Evolutionary conservation across 768 basidiomycete species (phyloP), one percentile per base, ranked within the genome.

Genomic region (Leucocoprinus leucothites): DNA sequence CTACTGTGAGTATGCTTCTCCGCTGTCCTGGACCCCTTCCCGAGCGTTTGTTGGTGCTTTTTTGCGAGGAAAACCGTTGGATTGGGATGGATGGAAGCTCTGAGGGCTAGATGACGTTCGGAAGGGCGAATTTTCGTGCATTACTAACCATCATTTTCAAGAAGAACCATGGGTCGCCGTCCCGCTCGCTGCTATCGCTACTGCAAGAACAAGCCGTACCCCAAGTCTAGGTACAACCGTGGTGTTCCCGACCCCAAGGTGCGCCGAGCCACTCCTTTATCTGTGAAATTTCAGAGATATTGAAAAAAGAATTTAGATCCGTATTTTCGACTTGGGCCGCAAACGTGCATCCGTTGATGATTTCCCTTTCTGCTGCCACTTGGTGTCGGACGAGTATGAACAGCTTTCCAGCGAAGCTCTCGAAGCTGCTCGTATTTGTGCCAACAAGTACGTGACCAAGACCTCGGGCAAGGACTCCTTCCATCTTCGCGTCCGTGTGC

Each of bases 391-490:
- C 66, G 96, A 98, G 75, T 97, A 96, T 71, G 95, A 99, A 71
- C 94, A 99, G 68, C 81, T 98, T 42, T 95, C 92, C 13, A 88
- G 85, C 35, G 95, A 98, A 71, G 95, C 95, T 14, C 87, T 98
- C 50, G 96, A 99, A 76, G 95, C 96, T 16, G 95, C 94, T 51
- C 95, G 95, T 74, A 99, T 99, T 60, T 98, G 96, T 70, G 94
- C 94, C 72, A 98, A 98, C 91, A 98, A 98, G 76, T 98, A 98
- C 72, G 89, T 98, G 60, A 96, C 94, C 67, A 98, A 99, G 85
- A 93, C 91, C 3, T 85, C 89, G 26, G 96, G 97, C 67, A 98
- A 98, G 79, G 96, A 99, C 65, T 91, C 95, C 3, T 98, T 99
- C 94, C 96, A 99, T 72, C 71, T 98, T 72, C 85, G 96, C 63